Evolutionary conservation across 2,329 filamentous ascomycete genomes (phyloP), one percentile per base, ranked within the genome.

Genomic region (Talaromyces marneffei): DNA sequence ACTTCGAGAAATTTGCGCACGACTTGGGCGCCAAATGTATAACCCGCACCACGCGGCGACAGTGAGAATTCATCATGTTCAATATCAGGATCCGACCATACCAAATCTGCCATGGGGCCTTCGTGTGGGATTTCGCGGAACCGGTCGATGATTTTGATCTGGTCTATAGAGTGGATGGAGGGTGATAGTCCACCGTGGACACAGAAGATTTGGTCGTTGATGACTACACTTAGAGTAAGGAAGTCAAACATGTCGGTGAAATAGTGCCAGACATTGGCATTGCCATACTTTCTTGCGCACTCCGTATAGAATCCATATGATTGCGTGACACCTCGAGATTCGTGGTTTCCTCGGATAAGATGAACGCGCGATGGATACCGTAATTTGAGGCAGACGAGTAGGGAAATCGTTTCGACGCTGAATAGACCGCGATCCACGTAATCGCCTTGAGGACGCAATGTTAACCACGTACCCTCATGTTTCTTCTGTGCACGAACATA

Each of bases 161-260:
- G 94, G 75, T 99, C 94, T 73, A 99, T 97, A 48, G 91, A 96
- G 77, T 99, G 94, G 73, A 99, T 97, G 31, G 89, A 92, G 1
- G 90, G 90, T 0, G 89, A 92, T 20, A 94, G 83, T 23, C 90
- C 94, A 74, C 94, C 94, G 75, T 99, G 94, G 6, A 99, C 94
- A 76, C 94, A 99, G 76, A 99, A 99, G 67, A 99, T 99, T 75
- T 97, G 91, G 76, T 99, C 90, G 75, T 97, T 96, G 74, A 99
- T 99, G 65, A 99, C 93, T 64, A 97, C 95, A 69, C 91, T 96
- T 61, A 99, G 81, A 7, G 93, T 97, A 65, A 99, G 82, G 76
- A 96, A 99, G 78, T 99, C 94, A 77, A 99, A 99, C 92, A 99
- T 97, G 79, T 99, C 94, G 66, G 94, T 99, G 74, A 99, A 99